These are phyloP conservation scores for Aspergillus hortae DNA, from an alignment of 2,329 filamentous ascomycete genomes.

Conservation along the genomic window DNA sequence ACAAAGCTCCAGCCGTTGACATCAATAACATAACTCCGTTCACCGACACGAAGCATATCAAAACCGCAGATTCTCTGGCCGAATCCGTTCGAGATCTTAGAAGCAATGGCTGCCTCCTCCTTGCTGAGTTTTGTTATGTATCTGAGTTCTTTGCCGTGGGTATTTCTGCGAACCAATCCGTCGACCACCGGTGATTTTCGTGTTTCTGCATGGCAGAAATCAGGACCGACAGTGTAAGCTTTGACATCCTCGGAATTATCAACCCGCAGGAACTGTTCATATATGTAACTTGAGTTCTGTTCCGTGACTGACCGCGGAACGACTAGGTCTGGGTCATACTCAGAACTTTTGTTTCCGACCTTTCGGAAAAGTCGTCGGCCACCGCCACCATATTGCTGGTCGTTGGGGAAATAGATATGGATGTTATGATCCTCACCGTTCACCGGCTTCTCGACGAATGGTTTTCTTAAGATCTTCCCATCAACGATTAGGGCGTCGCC, in stretches of 20 bases:
- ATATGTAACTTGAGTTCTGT: conserved; percentile 79
- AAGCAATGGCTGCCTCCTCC: conserved; percentile 80
- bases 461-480: conserved; percentile 75
- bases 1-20: conserved; percentile 99
- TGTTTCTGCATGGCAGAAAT: conserved; percentile 94
- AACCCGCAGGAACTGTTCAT: conserved; percentile 94
- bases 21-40: conserved; percentile 95
- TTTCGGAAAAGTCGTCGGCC: conserved; percentile 92
- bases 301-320: conserved; percentile 80
- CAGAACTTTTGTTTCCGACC: conserved; percentile 98
- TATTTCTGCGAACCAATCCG: conserved; percentile 91
- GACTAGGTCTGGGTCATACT: conserved; percentile 75
- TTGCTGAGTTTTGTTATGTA: conserved; percentile 83
- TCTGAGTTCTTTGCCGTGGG: conserved; percentile 92
- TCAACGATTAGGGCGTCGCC: conserved; percentile 87
- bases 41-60: conserved; percentile 80
- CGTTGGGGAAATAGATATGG: conserved; percentile 88
- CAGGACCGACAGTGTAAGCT: conserved; percentile 90
- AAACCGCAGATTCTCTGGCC: conserved; percentile 96
- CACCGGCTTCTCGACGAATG: conserved; percentile 98
- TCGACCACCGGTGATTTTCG: conserved; percentile 97
- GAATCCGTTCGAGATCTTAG: conserved; percentile 85
- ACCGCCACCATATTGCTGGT: conserved; percentile 72
- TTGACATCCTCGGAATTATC: conserved; percentile 99
- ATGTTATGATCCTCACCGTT: conserved; percentile 99